Percentiles rank a stretch among this genome's conserved stretches.
These are phyloP conservation scores for Penicillium nordicum DNA, from an alignment of 2,329 filamentous ascomycete genomes.

Conservation along the genomic window DNA sequence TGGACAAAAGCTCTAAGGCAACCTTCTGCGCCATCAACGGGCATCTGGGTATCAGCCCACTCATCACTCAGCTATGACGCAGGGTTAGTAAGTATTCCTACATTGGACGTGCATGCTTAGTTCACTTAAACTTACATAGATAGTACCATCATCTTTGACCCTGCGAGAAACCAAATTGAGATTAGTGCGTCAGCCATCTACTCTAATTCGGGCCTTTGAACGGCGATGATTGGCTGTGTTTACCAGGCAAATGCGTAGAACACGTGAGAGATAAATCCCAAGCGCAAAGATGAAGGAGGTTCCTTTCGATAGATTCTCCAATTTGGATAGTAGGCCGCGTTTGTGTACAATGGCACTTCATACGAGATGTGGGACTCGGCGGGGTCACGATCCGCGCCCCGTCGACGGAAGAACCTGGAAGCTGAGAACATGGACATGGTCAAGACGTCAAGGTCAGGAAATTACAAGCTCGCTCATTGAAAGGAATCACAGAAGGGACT, in stretches of 20 bases:
- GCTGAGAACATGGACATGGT: slow-evolving; percentile 24
- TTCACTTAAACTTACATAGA: slow-evolving; percentile 60
- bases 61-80: slow-evolving; percentile 67
- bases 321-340: slow-evolving; percentile 84
- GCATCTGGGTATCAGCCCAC: slow-evolving; percentile 69
- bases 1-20: slow-evolving; percentile 71
- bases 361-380: slow-evolving; percentile 23
- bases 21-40: slow-evolving; percentile 67
- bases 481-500: background rate
- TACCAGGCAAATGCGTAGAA: slow-evolving; percentile 77
- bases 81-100: slow-evolving; percentile 1
- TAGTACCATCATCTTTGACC: slow-evolving; percentile 66
- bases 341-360: slow-evolving; percentile 49
- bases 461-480: background rate
- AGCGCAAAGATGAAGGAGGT: slow-evolving; percentile 69
- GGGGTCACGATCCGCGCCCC: slow-evolving; percentile 17
- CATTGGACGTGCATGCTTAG: background rate
- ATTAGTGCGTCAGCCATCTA: slow-evolving; percentile 24
- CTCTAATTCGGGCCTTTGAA: background rate
- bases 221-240: slow-evolving; percentile 21
- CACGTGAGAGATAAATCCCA: slow-evolving; percentile 73
- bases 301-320: slow-evolving; percentile 69
- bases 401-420: slow-evolving; percentile 19
- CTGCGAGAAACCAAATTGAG: slow-evolving; percentile 39
- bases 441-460: background rate